Evolutionary conservation across 371 early-diverging fungal species (phyloP).

Genomic region (Mucor sp.): DNA sequence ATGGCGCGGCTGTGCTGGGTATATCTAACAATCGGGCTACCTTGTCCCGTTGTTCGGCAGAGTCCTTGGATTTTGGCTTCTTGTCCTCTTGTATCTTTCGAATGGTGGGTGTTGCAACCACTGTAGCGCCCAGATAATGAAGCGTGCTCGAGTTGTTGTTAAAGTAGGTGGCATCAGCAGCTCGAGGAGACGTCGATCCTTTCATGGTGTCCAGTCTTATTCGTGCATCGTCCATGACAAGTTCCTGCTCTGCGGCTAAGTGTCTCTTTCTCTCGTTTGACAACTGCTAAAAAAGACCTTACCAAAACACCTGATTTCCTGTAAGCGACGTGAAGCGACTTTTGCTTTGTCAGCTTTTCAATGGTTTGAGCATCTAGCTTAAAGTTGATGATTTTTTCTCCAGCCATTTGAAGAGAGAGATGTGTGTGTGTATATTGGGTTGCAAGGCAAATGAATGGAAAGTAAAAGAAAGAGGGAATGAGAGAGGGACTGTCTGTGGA

Average conservation of each 20-base stretch:
- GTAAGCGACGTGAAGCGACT: background rate
- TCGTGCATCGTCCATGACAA: conserved; percentile 9
- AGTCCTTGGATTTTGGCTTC: background rate
- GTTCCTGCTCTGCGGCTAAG: conserved; percentile 2
- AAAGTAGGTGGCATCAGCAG: conserved; percentile 7
- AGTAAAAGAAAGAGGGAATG: background rate
- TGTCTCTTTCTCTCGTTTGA: background rate
- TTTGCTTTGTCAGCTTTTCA: conserved; percentile 2
- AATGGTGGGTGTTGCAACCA: background rate
- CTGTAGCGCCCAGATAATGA: conserved; percentile 8
- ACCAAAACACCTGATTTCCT: background rate
- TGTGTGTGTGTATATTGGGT: background rate
- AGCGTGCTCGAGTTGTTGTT: conserved; percentile 15
- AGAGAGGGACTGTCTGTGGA: background rate
- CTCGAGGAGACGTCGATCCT: background rate
- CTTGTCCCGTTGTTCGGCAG: background rate
- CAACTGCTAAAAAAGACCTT: background rate
- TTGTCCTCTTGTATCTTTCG: background rate
- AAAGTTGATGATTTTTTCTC: conserved; percentile 9
- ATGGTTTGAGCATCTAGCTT: conserved; percentile 6
- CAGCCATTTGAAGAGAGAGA: background rate
- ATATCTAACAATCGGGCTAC: conserved; percentile 10
- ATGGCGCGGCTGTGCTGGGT: conserved; percentile 5
- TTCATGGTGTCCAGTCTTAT: conserved; percentile 4
- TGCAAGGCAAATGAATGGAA: background rate